A percentile compares a stretch with the other conserved stretches of the same genome.
Evolutionary conservation across 1,284 basidiomycete genomes (phyloP).

Genomic region (Ustilago esculenta): DNA sequence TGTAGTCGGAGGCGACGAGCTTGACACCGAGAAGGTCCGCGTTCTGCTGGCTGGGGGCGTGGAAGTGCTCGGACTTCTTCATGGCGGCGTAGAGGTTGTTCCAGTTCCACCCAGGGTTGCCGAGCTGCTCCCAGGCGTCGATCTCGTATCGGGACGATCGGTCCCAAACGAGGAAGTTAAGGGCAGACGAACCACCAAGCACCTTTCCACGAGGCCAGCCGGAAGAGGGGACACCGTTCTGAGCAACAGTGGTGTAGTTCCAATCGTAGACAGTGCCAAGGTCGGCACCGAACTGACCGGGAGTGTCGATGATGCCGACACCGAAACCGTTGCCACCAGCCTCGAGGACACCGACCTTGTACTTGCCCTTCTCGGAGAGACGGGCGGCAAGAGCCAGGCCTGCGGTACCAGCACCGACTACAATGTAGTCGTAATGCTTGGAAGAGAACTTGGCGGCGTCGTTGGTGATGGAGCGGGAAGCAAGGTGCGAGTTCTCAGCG

Average conservation of each 20-base stretch:
- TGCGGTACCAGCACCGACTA: slow-evolving; percentile 73
- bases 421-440: slow-evolving; percentile 63
- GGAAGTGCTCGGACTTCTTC: slow-evolving; percentile 66
- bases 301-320: slow-evolving; percentile 53
- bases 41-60: slow-evolving; percentile 54
- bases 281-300: slow-evolving; percentile 56
- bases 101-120: slow-evolving; percentile 66
- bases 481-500: slow-evolving; percentile 27
- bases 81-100: slow-evolving; percentile 67
- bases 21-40: slow-evolving; percentile 48
- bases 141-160: slow-evolving; percentile 63
- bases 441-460: slow-evolving; percentile 30
- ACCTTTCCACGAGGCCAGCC: slow-evolving; percentile 65
- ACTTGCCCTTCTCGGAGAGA: slow-evolving; percentile 55
- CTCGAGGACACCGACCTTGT: slow-evolving; percentile 61
- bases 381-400: slow-evolving; percentile 55
- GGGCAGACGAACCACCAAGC: slow-evolving; percentile 64
- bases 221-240: slow-evolving; percentile 36
- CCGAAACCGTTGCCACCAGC: slow-evolving; percentile 50
- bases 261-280: slow-evolving; percentile 52
- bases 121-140: slow-evolving; percentile 61
- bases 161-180: slow-evolving; percentile 68
- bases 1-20: slow-evolving; percentile 58
- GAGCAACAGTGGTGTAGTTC: slow-evolving; percentile 56
- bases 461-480: slow-evolving; percentile 42